Evolutionary conservation across 2,329 filamentous ascomycete genomes (phyloP).

Genomic region (Monosporascus sp.): DNA sequence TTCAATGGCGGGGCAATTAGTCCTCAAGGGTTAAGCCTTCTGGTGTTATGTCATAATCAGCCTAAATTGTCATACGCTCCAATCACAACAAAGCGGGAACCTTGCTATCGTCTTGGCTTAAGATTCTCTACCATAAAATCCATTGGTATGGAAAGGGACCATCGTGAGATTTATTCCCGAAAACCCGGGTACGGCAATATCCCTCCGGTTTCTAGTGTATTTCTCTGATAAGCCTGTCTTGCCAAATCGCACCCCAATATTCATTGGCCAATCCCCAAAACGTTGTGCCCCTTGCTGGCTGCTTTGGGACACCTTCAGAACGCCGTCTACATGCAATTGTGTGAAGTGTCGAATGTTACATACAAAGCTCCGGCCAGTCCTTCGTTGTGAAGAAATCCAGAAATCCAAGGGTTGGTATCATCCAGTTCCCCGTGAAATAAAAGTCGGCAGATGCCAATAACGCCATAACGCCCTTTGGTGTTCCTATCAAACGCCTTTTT

Average conservation of each 20-base stretch:
- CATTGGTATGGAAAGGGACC: no score
- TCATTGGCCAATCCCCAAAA: background rate
- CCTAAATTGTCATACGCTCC: background rate
- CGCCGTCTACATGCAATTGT: background rate
- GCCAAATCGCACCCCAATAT: background rate
- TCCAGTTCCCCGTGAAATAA: background rate
- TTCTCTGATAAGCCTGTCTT: no score
- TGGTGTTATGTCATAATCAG: background rate
- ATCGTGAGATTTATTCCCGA: no score
- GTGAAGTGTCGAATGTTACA: background rate
- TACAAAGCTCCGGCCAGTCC: background rate
- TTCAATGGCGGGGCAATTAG: background rate
- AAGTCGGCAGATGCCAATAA: background rate
- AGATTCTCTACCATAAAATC: background rate
- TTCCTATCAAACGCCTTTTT: background rate
- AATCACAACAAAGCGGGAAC: background rate
- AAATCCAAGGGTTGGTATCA: background rate
- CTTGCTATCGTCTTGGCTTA: background rate
- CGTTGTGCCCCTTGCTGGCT: background rate
- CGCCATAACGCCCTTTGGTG: constrained; percentile 7
- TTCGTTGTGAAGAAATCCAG: background rate
- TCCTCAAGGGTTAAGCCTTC: background rate
- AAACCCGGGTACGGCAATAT: no score
- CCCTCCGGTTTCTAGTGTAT: no score
- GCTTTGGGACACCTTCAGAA: background rate